Conservation (phyloP, 2,329 filamentous ascomycete genomes). For the Lasiodiplodia theobromae region DNA sequence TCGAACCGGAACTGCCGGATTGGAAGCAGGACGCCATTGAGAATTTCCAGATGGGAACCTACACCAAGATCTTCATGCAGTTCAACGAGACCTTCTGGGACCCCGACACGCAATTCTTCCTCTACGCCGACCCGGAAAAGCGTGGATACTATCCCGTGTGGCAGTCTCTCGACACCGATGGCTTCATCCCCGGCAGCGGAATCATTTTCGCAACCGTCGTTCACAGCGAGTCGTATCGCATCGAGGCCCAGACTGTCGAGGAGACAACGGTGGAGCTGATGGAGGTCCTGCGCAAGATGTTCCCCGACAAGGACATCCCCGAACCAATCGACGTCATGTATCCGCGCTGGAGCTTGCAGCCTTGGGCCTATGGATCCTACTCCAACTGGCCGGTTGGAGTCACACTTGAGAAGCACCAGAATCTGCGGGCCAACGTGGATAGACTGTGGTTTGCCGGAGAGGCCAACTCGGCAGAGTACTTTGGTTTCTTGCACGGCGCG, state of each 20-base stretch:
- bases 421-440: slow-evolving; percentile 69
- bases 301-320: slow-evolving; percentile 62
- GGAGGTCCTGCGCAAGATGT: slow-evolving; percentile 67
- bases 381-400: slow-evolving; percentile 72
- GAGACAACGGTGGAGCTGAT: slow-evolving; percentile 65
- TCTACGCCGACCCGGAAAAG: slow-evolving; percentile 58
- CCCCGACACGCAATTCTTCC: slow-evolving; percentile 58
- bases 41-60: slow-evolving; percentile 73
- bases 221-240: slow-evolving; percentile 61
- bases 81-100: slow-evolving; percentile 74
- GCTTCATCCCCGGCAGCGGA: slow-evolving; percentile 66
- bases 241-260: slow-evolving; percentile 66
- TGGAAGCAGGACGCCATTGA: slow-evolving; percentile 72
- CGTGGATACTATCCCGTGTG: slow-evolving; percentile 67
- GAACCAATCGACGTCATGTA: slow-evolving; percentile 68
- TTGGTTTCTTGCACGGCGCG: slow-evolving; percentile 66
- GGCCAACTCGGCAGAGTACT: slow-evolving; percentile 68
- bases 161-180: slow-evolving; percentile 66
- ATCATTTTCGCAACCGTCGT: slow-evolving; percentile 72
- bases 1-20: slow-evolving; percentile 64
- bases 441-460: slow-evolving; percentile 72
- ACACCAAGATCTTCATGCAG: slow-evolving; percentile 76
- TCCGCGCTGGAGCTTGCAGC: slow-evolving; percentile 62
- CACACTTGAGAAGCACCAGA: slow-evolving; percentile 71
- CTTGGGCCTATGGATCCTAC: slow-evolving; percentile 67